Evolutionary conservation across 2,329 filamentous ascomycete species (phyloP).

Genomic region (Fusarium veterinarium): DNA sequence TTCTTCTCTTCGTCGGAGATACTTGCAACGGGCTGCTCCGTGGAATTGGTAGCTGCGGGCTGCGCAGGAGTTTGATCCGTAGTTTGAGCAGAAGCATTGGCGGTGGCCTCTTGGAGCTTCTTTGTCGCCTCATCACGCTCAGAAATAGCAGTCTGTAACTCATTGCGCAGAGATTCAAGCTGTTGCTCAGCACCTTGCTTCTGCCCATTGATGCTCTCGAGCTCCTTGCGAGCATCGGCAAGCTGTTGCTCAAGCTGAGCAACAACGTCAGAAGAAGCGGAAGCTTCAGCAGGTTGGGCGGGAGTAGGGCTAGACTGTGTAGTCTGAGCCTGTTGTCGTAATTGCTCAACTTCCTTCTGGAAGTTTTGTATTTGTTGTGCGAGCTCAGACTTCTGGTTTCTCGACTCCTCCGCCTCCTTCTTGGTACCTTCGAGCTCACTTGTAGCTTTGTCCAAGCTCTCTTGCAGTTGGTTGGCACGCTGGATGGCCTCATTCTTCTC

Average conservation of each 20-base stretch:
- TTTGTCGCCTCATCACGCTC: slow-evolving; percentile 72
- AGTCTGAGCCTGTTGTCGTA: slow-evolving; percentile 51
- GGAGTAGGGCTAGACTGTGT: slow-evolving; percentile 53
- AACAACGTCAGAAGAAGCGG: slow-evolving; percentile 59
- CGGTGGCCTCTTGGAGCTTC: slow-evolving; percentile 50
- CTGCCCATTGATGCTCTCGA: slow-evolving; percentile 74
- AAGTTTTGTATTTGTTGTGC: slow-evolving; percentile 59
- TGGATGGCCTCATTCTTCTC: slow-evolving; percentile 64
- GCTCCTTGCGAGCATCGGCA: slow-evolving; percentile 64
- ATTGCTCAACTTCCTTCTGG: slow-evolving; percentile 55
- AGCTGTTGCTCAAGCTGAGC: slow-evolving; percentile 63
- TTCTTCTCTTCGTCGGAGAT: slow-evolving; percentile 69
- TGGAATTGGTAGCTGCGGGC: slow-evolving; percentile 28
- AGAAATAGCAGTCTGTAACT: slow-evolving; percentile 70
- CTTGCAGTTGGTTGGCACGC: slow-evolving; percentile 64
- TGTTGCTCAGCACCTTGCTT: slow-evolving; percentile 76
- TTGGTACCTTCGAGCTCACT: slow-evolving; percentile 66
- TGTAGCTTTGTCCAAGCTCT: slow-evolving; percentile 59
- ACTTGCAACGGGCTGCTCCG: slow-evolving; percentile 17
- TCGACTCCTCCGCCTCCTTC: slow-evolving; percentile 49
- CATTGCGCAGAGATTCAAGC: slow-evolving; percentile 63
- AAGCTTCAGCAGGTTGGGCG: slow-evolving; percentile 49
- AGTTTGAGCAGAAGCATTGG: slow-evolving; percentile 48
- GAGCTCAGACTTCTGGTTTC: slow-evolving; percentile 50
- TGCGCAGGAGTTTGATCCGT: slow-evolving; percentile 29